Evolutionary conservation across 805 yeast genomes (phyloP).

Genomic region (Teunomyces panamensis): DNA sequence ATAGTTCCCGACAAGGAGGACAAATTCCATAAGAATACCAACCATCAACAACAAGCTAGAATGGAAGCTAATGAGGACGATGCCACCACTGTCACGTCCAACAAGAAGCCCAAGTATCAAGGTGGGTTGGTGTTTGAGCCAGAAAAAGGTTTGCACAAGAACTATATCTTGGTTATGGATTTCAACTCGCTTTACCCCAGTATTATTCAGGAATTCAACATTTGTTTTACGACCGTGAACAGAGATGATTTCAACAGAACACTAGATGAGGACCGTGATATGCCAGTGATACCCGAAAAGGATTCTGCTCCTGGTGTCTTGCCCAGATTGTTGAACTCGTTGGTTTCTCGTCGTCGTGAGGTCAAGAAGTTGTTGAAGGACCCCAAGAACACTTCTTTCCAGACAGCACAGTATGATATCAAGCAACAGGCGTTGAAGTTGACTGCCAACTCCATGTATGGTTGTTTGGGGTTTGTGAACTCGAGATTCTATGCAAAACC

Average conservation of each 20-base stretch:
- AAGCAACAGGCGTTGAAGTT: constrained; percentile 93
- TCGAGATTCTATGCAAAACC: constrained; percentile 96
- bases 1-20: constrained; percentile 85
- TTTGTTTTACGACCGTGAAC: constrained; percentile 93
- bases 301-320: constrained; percentile 72
- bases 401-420: constrained; percentile 84
- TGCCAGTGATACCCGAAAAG: constrained; percentile 66
- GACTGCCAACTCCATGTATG: constrained; percentile 99
- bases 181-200: constrained; percentile 97
- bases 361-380: constrained; percentile 83
- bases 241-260: constrained; percentile 47
- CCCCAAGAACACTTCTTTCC: constrained; percentile 59
- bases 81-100: constrained; percentile 48
- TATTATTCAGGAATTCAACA: constrained; percentile 94
- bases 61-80: constrained; percentile 36
- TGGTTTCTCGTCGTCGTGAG: constrained; percentile 89
- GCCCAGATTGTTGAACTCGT: constrained; percentile 76
- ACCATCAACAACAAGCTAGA: constrained; percentile 31
- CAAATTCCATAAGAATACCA: constrained; percentile 34
- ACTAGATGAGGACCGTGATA: constrained; percentile 51
- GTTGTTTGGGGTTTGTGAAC: constrained; percentile 89
- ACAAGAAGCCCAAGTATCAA: constrained; percentile 71
- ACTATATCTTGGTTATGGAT: constrained; percentile 91
- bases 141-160: constrained; percentile 88
- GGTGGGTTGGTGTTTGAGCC: constrained; percentile 98